Evolutionary conservation across 306 rosid genomes (phyloP).

Genomic region (Cicer judaicum): DNA sequence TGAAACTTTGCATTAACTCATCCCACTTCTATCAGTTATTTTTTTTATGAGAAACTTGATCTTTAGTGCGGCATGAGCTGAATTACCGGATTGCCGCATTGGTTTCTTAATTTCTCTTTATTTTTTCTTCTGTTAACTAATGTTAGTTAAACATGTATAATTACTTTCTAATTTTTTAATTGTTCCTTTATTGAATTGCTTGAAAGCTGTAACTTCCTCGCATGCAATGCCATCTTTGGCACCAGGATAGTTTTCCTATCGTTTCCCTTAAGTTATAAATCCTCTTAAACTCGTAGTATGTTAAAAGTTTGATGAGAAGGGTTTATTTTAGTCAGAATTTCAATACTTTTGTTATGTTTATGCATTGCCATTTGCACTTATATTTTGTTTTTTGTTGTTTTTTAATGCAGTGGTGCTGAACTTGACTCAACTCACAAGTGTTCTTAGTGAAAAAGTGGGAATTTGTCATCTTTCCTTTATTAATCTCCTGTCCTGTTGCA

Average conservation of each 20-base stretch:
- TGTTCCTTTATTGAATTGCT: neutral
- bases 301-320: neutral
- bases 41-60: neutral
- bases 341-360: neutral
- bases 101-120: neutral
- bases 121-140: neutral
- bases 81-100: neutral
- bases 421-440: slow-evolving; percentile 6
- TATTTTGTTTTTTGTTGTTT: slow-evolving; percentile 16
- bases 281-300: slow-evolving; percentile 3
- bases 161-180: neutral
- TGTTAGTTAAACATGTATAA: neutral
- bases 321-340: neutral
- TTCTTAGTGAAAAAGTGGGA: slow-evolving; percentile 26
- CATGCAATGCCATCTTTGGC: neutral
- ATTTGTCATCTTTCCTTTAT: slow-evolving; percentile 8
- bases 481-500: slow-evolving; percentile 2
- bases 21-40: neutral
- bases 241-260: neutral
- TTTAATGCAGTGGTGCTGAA: slow-evolving; percentile 43
- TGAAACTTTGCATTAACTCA: slow-evolving; percentile 14
- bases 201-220: neutral
- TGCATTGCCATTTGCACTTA: slow-evolving; percentile 4
- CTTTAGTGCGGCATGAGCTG: slow-evolving; percentile 15
- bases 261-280: slow-evolving; percentile 1